Evolutionary conservation across 2,329 filamentous ascomycete species (phyloP), one percentile per base, ranked within the genome.

Genomic region (Lecanicillium sp.): DNA sequence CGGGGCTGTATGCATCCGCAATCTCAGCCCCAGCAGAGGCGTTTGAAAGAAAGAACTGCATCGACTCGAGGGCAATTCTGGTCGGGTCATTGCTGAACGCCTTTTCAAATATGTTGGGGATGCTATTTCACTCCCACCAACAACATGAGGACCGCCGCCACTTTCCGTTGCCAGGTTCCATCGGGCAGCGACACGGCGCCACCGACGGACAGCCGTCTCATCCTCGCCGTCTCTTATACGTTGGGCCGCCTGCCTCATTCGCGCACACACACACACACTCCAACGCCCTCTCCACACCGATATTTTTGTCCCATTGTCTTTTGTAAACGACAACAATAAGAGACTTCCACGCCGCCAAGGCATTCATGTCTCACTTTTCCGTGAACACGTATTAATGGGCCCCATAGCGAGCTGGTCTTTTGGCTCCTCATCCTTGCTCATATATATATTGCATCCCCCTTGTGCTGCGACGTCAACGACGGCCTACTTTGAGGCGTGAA

Each of bases 161-260:
- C 44, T 39, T 39, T 21, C 44, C 44, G 44, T 39, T 26, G 35
- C n/a, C 24, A 30, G n/a, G n/a, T 39, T 23, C 24, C 35, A 39
- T 46, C 36, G 44, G 44, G 44, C 44, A 46, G 35, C 44, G 36
- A 46, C 44, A 38, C 17, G 26, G 39, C 44, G 44, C 43, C 43
- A 46, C 44, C 17, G 10, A 14, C 35, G 14, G 24, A 32, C 36
- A 37, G 21, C 21, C 35, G n/a, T 36, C 29, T 20, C 33, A 19
- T 32, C 11, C 11, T 32, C n/a, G n/a, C n/a, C n/a, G n/a, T n/a
- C 15, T 32, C 15, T n/a, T 24, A 21, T 33, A 38, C 5, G 17
- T 37, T 45, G 26, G 33, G 33, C 33, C 20, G 32, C 20, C 42
- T 27, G 21, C 36, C 15, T 5, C 17, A 44, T 44, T 27, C 23